These are phyloP conservation scores for Acer campestre DNA, from an alignment of 345 rosid species.

Conservation along the genomic window DNA sequence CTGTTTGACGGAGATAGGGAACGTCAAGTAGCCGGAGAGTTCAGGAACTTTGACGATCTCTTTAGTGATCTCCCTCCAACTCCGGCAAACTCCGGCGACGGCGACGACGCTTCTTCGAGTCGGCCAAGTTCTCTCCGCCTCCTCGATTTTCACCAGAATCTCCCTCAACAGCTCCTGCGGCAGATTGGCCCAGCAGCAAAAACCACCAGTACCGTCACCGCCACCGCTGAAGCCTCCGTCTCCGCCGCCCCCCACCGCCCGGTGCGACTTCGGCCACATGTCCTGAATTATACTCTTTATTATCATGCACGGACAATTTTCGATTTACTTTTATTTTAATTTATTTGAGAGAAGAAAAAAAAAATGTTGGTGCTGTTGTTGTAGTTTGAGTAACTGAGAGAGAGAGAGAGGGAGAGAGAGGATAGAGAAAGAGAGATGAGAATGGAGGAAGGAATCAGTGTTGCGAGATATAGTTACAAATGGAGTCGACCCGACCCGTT, in stretches of 20 bases:
- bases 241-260: constrained; percentile 45
- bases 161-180: constrained; percentile 82
- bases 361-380: background rate
- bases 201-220: constrained; percentile 19
- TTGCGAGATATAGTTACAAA: background rate
- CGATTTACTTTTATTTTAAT: background rate
- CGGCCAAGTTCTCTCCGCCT: constrained; percentile 72
- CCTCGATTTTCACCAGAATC: constrained; percentile 62
- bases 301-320: constrained; percentile 30
- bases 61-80: constrained; percentile 65
- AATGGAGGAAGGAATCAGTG: background rate
- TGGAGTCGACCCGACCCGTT: background rate
- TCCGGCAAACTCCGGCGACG: constrained; percentile 81
- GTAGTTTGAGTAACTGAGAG: background rate
- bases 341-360: no score
- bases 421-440: background rate
- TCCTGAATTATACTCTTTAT: constrained; percentile 51
- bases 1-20: constrained; percentile 90
- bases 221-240: background rate
- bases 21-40: constrained; percentile 66
- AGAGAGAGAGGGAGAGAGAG: background rate
- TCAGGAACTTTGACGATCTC: constrained; percentile 71
- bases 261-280: constrained; percentile 54
- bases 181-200: constrained; percentile 67
- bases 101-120: constrained; percentile 69